Evolutionary conservation across 1,139 yeast species (phyloP).

Genomic region (Candida tunisiensis): DNA sequence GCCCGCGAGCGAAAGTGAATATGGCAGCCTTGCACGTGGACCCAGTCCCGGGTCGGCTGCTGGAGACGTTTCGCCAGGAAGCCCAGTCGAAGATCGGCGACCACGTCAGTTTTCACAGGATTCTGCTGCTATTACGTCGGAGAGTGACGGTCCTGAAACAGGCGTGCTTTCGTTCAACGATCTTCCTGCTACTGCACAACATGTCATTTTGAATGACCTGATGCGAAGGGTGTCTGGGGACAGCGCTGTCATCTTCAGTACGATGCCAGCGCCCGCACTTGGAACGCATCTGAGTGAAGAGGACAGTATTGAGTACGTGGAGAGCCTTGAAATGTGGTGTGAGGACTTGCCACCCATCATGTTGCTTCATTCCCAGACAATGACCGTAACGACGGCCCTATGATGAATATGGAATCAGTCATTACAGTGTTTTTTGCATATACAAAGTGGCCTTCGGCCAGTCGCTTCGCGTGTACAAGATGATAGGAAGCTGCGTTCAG

Average conservation of each 20-base stretch:
- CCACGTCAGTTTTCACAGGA: no score
- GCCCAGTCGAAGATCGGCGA: no score
- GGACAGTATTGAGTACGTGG: conserved; percentile 59
- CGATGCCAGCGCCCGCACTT: conserved; percentile 73
- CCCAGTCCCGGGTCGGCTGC: no score
- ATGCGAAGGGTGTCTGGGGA: conserved; percentile 47
- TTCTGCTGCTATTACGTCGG: no score
- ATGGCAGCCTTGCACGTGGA: no score
- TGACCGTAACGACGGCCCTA: conserved; percentile 87
- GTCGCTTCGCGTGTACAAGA: no score
- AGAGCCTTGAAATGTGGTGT: conserved; percentile 66
- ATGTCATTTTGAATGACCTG: conserved; percentile 68
- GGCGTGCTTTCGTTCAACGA: conserved; percentile 78
- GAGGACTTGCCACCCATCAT: conserved; percentile 67
- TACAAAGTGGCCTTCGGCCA: no score
- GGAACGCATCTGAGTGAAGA: conserved; percentile 61
- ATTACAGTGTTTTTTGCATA: not conserved
- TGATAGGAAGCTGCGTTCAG: no score
- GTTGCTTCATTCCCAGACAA: conserved; percentile 75
- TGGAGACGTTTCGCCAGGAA: no score
- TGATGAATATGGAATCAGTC: conserved; percentile 20
- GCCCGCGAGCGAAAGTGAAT: no score
- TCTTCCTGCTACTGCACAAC: conserved; percentile 84
- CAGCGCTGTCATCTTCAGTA: conserved; percentile 63
- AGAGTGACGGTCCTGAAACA: no score